These are phyloP conservation scores for Globisporangium barbulae DNA, from an alignment of 352 stramenopile species.

Conservation along the genomic window DNA sequence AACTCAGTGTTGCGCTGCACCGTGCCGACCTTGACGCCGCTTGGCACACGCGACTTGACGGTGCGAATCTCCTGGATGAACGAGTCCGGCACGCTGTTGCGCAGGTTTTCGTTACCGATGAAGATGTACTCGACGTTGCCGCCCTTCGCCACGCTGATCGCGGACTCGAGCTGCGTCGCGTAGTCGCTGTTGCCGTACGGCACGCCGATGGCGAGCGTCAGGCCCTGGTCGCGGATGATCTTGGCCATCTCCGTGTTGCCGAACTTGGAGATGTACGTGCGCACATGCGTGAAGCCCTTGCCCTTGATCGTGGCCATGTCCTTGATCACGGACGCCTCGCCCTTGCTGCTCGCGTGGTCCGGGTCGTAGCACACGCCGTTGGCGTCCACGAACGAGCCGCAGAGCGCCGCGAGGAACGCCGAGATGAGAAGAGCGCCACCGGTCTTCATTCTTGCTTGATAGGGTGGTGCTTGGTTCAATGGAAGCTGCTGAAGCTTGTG, in stretches of 20 bases:
- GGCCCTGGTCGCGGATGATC: constrained; percentile 47
- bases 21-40: constrained; percentile 53
- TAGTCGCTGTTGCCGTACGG: constrained; percentile 55
- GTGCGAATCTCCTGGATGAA: constrained; percentile 49
- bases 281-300: constrained; percentile 57
- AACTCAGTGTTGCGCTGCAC: constrained; percentile 74
- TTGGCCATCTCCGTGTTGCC: constrained; percentile 47
- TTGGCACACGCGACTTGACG: constrained; percentile 45
- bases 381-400: constrained; percentile 34
- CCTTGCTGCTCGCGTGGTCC: constrained; percentile 39
- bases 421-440: constrained; percentile 16
- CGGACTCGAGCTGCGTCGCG: constrained; percentile 36
- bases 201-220: constrained; percentile 50
- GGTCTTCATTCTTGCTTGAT: constrained; percentile 12
- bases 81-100: constrained; percentile 26
- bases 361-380: constrained; percentile 76
- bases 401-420: constrained; percentile 25
- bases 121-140: constrained; percentile 57
- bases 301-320: constrained; percentile 53
- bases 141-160: constrained; percentile 39
- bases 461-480: neutral
- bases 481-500: neutral
- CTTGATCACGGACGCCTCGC: constrained; percentile 25
- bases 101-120: constrained; percentile 74
- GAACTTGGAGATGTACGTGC: constrained; percentile 70